Evolutionary conservation across 2,329 filamentous ascomycete genomes (phyloP).

Genomic region (Colletotrichum sp.): DNA sequence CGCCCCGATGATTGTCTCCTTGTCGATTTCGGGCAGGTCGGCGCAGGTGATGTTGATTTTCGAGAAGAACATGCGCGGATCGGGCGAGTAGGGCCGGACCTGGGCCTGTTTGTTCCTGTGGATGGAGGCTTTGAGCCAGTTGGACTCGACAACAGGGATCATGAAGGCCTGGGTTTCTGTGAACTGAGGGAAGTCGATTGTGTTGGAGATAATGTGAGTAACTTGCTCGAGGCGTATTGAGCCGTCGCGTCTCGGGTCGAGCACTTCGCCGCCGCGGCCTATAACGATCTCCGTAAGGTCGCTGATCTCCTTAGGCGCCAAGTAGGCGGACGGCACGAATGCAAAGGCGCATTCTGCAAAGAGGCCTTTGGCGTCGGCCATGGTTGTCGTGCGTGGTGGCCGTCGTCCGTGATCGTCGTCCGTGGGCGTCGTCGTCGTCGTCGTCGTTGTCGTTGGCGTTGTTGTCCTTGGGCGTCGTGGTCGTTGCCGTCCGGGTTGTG

Average conservation of each 20-base stretch:
- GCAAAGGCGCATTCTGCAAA: constrained; percentile 50
- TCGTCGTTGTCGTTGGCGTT: neutral
- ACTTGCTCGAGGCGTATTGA: constrained; percentile 51
- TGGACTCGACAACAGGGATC: constrained; percentile 82
- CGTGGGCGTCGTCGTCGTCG: neutral
- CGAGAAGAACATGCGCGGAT: constrained; percentile 88
- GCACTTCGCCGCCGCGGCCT: constrained; percentile 56
- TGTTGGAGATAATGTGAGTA: constrained; percentile 69
- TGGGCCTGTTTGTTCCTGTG: constrained; percentile 74
- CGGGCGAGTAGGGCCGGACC: constrained; percentile 85
- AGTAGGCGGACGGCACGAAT: constrained; percentile 47
- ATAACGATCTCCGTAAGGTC: constrained; percentile 48
- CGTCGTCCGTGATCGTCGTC: neutral
- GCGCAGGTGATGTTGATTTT: constrained; percentile 83
- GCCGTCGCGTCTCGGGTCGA: constrained; percentile 53
- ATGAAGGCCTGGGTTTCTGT: constrained; percentile 74
- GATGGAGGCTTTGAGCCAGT: constrained; percentile 80
- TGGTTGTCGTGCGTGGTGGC: neutral
- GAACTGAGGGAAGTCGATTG: constrained; percentile 92
- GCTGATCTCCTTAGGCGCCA: constrained; percentile 44
- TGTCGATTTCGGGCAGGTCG: constrained; percentile 84
- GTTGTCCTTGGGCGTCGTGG: neutral
- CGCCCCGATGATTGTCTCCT: constrained; percentile 90
- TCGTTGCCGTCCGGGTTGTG: neutral
- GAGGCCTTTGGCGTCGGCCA: constrained; percentile 33